Base-by-base conservation (phyloP, 2,329 filamentous ascomycete species). In the Alternaria sp. region DNA sequence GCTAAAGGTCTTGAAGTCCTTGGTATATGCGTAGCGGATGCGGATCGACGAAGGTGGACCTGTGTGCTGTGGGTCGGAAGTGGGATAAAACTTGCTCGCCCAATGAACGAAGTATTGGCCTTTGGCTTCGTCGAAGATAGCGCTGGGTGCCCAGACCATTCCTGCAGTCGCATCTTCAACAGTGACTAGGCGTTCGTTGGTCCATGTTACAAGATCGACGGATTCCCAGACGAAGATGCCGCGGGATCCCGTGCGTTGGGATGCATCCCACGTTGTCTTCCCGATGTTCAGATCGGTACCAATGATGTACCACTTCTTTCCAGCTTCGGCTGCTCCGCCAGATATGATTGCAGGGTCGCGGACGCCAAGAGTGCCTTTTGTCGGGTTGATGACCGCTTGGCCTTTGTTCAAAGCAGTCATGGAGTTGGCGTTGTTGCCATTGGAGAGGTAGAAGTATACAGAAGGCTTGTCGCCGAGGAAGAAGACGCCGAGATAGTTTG, bases 61-160 rank as follows among this genome's bases (percentile, higher is more conserved):
- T 0, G 81, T 85, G 68, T 88, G 86, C 0, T 73, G 60, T 0
- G 82, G 69, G 60, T 88, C 86, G 6, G 80, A 81, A 3, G 81
- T 66, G 2, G 81, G 67, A 62, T 87, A 88, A 57, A 79, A 76
- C 13, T 82, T 79, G 7, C 80, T 80, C 0, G 85, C 77, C 85
- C 84, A 86, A 72, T 84, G 83, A 49, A 86, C 80, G 17, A 83
- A 80, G 71, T 83, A 86, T 46, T 82, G 79, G 15, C 73, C 69
- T 68, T 83, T 82, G 1, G 76, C 73, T 0, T 80, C 76, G 65
- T 88, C 85, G 82, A 83, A 88, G 55, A 87, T 83, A 0, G 85
- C 85, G 54, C 85, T 83, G 0, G 86, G 86, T 0, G 86, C 86
- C 86, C 86, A 88, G 0, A 87, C 85, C 86, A 87, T 88, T 4